phyloP scores from a whole-genome alignment of 2,329 filamentous ascomycete genomes.

The Diplocarpon rosae region DNA sequence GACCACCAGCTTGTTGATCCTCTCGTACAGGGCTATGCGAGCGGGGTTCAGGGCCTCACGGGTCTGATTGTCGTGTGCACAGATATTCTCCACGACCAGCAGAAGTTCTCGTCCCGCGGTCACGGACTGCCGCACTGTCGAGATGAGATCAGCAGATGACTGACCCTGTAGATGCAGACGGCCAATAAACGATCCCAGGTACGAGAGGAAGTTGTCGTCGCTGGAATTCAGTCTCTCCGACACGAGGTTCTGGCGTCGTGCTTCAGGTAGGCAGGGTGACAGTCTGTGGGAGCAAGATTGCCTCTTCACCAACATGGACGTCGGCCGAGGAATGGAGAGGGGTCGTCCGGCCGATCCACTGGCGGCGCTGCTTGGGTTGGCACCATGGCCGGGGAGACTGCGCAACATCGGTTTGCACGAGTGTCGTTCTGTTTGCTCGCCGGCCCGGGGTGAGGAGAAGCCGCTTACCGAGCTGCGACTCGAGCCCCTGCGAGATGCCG shows the following conservation, averaged over 20 bases:
- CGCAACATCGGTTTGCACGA: slow-evolving; percentile 23
- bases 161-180: slow-evolving; percentile 84
- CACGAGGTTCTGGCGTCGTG: slow-evolving; percentile 60
- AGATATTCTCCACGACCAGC: slow-evolving; percentile 70
- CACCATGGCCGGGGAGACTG: too few species aligned
- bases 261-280: slow-evolving; percentile 56
- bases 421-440: slow-evolving; percentile 24
- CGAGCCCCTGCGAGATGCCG: slow-evolving; percentile 23
- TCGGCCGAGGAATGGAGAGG: too few species aligned
- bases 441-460: slow-evolving; percentile 18
- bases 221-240: slow-evolving; percentile 70
- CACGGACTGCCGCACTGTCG: slow-evolving; percentile 75
- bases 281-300: slow-evolving; percentile 52
- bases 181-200: slow-evolving; percentile 88
- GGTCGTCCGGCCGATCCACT: too few species aligned
- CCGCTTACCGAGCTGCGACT: slow-evolving; percentile 24
- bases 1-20: slow-evolving; percentile 68
- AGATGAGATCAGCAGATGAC: slow-evolving; percentile 70
- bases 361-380: too few species aligned
- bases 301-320: slow-evolving; percentile 20
- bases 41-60: slow-evolving; percentile 56
- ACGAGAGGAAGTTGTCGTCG: slow-evolving; percentile 82
- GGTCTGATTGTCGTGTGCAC: slow-evolving; percentile 61
- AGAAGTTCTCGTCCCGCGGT: slow-evolving; percentile 71
- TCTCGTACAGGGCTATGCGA: slow-evolving; percentile 66